Evolutionary conservation across 1,139 yeast species (phyloP), one percentile per base, ranked within the genome.

Genomic region (Suhomyces choctaworum): DNA sequence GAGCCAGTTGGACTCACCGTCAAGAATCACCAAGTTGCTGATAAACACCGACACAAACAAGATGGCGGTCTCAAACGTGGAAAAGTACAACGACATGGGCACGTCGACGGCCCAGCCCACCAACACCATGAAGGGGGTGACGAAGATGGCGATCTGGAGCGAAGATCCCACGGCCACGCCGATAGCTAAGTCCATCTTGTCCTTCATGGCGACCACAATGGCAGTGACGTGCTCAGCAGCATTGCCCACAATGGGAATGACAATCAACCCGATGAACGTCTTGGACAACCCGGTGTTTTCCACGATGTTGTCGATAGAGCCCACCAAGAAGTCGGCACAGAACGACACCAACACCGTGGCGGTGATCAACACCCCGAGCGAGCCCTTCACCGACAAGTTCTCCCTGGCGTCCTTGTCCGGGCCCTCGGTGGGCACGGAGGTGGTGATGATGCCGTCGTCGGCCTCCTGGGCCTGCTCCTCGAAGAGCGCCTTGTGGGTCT

Each of bases 171-270:
- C 82, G 7, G 98, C 97, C 32, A 92, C 97, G 38, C 97, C 96
- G 50, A 94, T 78, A 8, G 98, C 97, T 46, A 92, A 75, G 59
- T 92, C 97, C 97, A 94, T 92, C 64, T 94, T 92, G 63, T 92
- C 88, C 64, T 89, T 89, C 77, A 82, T 79, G 19, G 98, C 97
- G 32, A 92, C 97, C 44, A 88, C 76, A 31, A 92, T 84, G 2
- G 97, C 96, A 12, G 97, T 92, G 32, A 87, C 97, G 60, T 92
- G 98, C 63, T 92, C 98, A 10, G 98, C 97, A 2, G 98, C 98
- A 54, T 92, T 92, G 40, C 98, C 98, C 20, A 92, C 97, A 45
- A 94, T 90, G 31, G 98, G 98, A 44, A 92, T 82, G 32, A 92
- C 80, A 50, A 92, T 84, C 48, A 92, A 72, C 60, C 98, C 98